Percentiles rank a stretch among this genome's conserved stretches.
phyloP scores from a whole-genome alignment of 2,329 filamentous ascomycete species.

The Fusarium burgessii region DNA sequence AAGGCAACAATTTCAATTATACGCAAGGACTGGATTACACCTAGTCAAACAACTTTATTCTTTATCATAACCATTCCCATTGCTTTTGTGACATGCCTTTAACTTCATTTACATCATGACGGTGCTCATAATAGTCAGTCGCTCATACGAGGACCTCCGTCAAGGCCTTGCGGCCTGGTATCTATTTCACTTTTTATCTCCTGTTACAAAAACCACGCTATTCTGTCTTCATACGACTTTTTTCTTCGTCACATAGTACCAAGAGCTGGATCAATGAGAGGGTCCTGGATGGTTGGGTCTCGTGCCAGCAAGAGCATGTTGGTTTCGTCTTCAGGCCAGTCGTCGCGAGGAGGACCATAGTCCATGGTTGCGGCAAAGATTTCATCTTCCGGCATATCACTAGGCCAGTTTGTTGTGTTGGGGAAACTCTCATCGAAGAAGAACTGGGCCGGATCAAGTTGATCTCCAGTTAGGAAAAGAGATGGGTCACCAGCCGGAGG shows the following conservation, averaged over 20 bases:
- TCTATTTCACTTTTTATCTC: conserved; percentile 38
- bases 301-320: conserved; percentile 57
- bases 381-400: conserved; percentile 44
- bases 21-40: conserved; percentile 3
- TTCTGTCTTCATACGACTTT: neutral
- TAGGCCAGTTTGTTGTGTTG: conserved; percentile 42
- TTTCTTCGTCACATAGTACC: conserved; percentile 18
- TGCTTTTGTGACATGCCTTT: conserved; percentile 18
- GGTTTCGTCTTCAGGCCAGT: conserved; percentile 59
- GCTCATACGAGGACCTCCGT: neutral
- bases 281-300: conserved; percentile 42
- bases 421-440: conserved; percentile 38
- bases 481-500: conserved; percentile 34
- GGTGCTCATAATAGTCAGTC: neutral
- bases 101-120: conserved; percentile 32
- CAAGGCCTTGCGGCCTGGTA: conserved; percentile 39
- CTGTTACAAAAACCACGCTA: conserved; percentile 15
- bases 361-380: conserved; percentile 53
- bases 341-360: conserved; percentile 51
- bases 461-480: conserved; percentile 40
- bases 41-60: neutral
- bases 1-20: conserved; percentile 14
- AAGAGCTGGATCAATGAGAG: conserved; percentile 51
- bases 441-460: conserved; percentile 35
- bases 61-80: neutral